A percentile compares a stretch with the other conserved stretches of the same genome.
Conservation (phyloP, 148 eudicot genomes). For the Rhododendron henanense region DNA sequence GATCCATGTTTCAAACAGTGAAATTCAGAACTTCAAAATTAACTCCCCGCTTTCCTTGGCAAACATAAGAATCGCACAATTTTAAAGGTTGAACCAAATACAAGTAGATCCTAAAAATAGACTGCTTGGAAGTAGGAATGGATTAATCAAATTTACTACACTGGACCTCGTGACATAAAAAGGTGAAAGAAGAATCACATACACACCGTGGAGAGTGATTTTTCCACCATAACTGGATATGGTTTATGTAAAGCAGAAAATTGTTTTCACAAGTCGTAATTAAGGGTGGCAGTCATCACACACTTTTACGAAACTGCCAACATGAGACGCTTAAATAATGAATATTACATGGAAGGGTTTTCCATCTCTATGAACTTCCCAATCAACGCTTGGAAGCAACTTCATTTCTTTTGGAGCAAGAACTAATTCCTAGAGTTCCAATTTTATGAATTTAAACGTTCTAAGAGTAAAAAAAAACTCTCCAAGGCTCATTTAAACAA, state of each 20-base stretch:
- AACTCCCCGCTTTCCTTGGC: not conserved
- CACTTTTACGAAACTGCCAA: not conserved
- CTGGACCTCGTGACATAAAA: not conserved
- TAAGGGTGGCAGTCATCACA: not conserved
- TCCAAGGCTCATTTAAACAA: not conserved
- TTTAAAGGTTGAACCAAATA: not conserved
- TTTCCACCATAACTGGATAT: not conserved
- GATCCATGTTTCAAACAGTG: slow-evolving; percentile 2
- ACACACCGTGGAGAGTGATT: not conserved
- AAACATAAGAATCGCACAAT: not conserved
- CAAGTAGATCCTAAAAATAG: not conserved
- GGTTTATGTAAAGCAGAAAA: not conserved
- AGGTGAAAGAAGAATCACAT: not conserved
- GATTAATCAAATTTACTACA: not conserved
- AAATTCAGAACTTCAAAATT: not conserved
- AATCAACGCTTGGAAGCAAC: no score
- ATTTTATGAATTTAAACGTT: no score
- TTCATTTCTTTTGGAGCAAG: no score
- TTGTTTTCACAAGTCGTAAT: not conserved
- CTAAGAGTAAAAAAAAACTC: not conserved
- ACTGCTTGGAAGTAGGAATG: not conserved
- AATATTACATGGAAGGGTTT: not conserved
- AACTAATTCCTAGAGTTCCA: no score
- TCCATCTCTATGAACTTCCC: not conserved
- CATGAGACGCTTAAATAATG: not conserved